A percentile compares a stretch with the other conserved stretches of the same genome.
These are phyloP conservation scores for Talaromyces thailandensis DNA, from an alignment of 495 filamentous ascomycete genomes.

Conservation along the genomic window DNA sequence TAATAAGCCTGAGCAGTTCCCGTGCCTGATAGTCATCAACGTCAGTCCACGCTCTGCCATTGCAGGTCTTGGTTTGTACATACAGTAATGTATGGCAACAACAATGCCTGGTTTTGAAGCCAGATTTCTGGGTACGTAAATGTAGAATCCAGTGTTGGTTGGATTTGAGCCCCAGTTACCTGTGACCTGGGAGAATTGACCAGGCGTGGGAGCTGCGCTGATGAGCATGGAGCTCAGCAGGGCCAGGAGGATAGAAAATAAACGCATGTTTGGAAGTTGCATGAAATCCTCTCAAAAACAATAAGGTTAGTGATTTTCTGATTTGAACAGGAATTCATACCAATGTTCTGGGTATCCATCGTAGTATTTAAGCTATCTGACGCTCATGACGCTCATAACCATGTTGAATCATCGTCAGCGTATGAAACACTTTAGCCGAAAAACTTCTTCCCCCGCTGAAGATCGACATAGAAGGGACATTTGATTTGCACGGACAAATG, in stretches of 20 bases:
- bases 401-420: neutral
- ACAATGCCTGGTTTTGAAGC: slow-evolving; percentile 27
- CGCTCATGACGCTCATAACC: neutral
- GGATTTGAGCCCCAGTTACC: slow-evolving; percentile 1
- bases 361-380: neutral
- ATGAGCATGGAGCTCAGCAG: neutral
- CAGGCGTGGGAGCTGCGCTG: neutral
- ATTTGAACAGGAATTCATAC: neutral
- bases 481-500: slow-evolving; percentile 1
- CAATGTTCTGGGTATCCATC: neutral
- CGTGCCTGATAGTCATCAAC: slow-evolving; percentile 6
- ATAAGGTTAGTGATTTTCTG: neutral
- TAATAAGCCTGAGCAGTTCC: slow-evolving; percentile 21
- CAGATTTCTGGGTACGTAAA: slow-evolving; percentile 26
- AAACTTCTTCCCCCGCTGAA: neutral
- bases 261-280: neutral
- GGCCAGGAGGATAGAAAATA: neutral
- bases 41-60: neutral
- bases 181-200: neutral
- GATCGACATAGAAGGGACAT: neutral
- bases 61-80: neutral
- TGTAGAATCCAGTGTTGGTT: slow-evolving; percentile 9
- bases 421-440: neutral
- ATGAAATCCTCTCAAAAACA: neutral
- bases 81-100: slow-evolving; percentile 20